Evolutionary conservation across 345 rosid genomes (phyloP).

Genomic region (Angophora floribunda): DNA sequence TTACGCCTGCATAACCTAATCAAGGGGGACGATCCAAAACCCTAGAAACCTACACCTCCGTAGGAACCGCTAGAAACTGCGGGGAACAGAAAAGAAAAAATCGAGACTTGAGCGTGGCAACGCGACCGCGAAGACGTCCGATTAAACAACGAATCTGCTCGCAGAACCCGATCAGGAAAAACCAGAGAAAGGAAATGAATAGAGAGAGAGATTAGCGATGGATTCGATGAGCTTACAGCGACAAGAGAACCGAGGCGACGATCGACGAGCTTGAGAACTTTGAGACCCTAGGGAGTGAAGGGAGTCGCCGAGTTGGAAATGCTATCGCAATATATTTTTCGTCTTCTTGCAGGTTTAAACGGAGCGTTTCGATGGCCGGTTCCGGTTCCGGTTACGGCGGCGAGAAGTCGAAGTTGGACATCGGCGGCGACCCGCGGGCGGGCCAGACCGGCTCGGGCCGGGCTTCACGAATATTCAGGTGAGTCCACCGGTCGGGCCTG

Average conservation of each 20-base stretch:
- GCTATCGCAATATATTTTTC: neutral
- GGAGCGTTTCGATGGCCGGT: neutral
- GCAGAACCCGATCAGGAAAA: neutral
- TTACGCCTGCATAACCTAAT: neutral
- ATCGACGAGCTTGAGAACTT: neutral
- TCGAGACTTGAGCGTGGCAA: neutral
- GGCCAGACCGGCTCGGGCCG: neutral
- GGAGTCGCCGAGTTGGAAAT: neutral
- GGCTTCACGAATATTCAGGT: neutral
- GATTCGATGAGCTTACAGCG: neutral
- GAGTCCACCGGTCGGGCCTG: neutral
- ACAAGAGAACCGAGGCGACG: neutral
- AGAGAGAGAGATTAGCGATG: neutral
- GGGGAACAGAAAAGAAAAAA: neutral
- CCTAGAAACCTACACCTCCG: neutral
- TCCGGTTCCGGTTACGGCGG: neutral
- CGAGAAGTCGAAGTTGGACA: neutral
- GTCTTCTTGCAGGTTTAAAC: neutral
- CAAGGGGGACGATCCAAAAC: neutral
- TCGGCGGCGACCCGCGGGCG: neutral
- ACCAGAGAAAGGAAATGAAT: neutral
- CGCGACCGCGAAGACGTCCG: neutral
- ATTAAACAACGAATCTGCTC: neutral
- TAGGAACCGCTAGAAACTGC: neutral
- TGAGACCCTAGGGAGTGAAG: neutral